Evolutionary conservation across 768 basidiomycete genomes (phyloP).

Genomic region (Panus rudis): DNA sequence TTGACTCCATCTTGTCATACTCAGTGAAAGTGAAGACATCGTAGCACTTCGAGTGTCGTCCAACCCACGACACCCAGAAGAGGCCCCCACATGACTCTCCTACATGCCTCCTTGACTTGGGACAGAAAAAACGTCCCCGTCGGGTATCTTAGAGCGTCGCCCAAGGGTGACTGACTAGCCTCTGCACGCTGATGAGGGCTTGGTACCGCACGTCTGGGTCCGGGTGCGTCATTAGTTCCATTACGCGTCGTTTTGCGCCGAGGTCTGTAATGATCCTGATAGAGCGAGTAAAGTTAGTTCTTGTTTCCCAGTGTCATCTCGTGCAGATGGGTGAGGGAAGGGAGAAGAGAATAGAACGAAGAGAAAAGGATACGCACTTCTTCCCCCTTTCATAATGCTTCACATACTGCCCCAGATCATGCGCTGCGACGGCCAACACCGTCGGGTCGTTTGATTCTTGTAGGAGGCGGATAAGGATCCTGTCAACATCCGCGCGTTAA

Average conservation of each 20-base stretch:
- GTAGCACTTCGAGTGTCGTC: no score
- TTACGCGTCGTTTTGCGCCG: conserved; percentile 79
- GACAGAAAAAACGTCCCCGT: no score
- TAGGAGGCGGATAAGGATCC: conserved; percentile 68
- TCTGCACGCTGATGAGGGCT: conserved; percentile 84
- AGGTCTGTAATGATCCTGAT: conserved; percentile 72
- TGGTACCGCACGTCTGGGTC: conserved; percentile 90
- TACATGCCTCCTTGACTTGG: no score
- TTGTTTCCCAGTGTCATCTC: no score
- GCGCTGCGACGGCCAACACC: conserved; percentile 86
- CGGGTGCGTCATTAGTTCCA: conserved; percentile 89
- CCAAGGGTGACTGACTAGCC: conserved; percentile 90
- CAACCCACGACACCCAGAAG: no score
- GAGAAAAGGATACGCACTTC: conserved; percentile 48
- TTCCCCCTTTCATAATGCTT: conserved; percentile 89
- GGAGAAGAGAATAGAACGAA: not conserved
- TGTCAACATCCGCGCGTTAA: conserved; percentile 23
- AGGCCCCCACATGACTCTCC: no score
- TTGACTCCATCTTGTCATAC: no score
- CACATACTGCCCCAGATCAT: conserved; percentile 92
- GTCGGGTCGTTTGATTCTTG: conserved; percentile 61
- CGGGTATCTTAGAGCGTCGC: conserved; percentile 42
- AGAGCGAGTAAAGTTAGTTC: no score
- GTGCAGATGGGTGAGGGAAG: no score
- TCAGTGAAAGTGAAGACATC: no score